Percentiles rank a stretch among this genome's conserved stretches.
Evolutionary conservation across 495 filamentous ascomycete genomes (phyloP).

Genomic region (Tuber borchii): DNA sequence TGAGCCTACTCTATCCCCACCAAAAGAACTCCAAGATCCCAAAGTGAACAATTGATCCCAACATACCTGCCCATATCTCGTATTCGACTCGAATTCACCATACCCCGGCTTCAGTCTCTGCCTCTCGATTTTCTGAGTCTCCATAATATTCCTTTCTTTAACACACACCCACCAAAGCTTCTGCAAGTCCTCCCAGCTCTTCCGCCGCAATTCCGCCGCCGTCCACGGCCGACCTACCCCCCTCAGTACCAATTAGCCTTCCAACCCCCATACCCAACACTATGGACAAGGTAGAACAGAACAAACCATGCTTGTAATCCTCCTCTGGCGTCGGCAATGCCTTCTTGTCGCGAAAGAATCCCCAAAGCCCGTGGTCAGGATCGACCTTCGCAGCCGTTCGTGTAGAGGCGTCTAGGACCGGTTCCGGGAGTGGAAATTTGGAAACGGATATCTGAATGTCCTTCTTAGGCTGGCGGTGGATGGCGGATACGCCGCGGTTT

Average conservation of each 20-base stretch:
- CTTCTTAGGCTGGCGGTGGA: conserved; percentile 69
- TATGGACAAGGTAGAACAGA: background rate
- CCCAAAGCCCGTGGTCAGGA: conserved; percentile 83
- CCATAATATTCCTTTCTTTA: conserved; percentile 84
- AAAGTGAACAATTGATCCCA: background rate
- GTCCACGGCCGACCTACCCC: conserved; percentile 68
- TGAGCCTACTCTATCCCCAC: background rate
- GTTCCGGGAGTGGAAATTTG: conserved; percentile 66
- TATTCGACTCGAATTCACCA: conserved; percentile 57
- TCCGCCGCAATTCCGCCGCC: conserved; percentile 76
- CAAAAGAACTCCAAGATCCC: background rate
- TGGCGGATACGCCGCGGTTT: conserved; percentile 69
- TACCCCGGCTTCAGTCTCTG: conserved; percentile 58
- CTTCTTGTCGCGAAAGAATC: conserved; percentile 68
- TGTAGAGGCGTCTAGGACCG: conserved; percentile 52
- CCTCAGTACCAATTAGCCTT: background rate
- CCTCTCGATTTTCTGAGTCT: conserved; percentile 65
- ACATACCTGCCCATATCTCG: conserved; percentile 59
- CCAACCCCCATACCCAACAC: background rate
- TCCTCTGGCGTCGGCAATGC: conserved; percentile 62
- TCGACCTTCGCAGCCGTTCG: conserved; percentile 54
- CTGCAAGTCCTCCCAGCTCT: conserved; percentile 92
- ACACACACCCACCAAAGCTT: conserved; percentile 88
- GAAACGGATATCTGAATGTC: conserved; percentile 59
- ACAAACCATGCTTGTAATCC: conserved; percentile 59